Conservation (phyloP, 2,329 filamentous ascomycete species). For the Gliomastix tumulicola region DNA sequence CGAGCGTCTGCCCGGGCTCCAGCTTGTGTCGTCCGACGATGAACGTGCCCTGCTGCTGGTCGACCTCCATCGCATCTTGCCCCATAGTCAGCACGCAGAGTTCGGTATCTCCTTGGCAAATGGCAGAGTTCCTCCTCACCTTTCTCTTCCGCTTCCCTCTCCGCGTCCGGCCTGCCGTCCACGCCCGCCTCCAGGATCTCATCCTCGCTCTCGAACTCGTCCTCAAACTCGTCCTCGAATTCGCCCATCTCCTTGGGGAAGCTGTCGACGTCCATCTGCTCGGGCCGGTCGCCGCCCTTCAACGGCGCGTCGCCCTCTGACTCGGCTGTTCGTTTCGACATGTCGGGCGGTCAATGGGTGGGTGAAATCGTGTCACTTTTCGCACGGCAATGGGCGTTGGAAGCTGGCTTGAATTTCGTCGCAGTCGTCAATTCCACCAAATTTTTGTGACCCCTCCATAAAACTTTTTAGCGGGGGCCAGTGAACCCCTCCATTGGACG, state of each 20-base stretch:
- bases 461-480: background rate
- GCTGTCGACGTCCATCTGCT: slow-evolving; percentile 60
- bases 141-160: slow-evolving; percentile 84
- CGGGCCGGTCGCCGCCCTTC: slow-evolving; percentile 55
- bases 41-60: slow-evolving; percentile 71
- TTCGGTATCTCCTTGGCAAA: slow-evolving; percentile 3
- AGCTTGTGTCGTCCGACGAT: slow-evolving; percentile 92
- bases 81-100: background rate
- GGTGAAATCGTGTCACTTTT: background rate
- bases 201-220: slow-evolving; percentile 82
- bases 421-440: no score
- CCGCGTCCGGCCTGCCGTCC: slow-evolving; percentile 84
- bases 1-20: slow-evolving; percentile 81
- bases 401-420: background rate
- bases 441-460: slow-evolving; percentile 5
- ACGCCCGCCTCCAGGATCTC: slow-evolving; percentile 93
- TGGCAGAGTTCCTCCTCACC: slow-evolving; percentile 28
- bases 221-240: slow-evolving; percentile 93
- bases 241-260: slow-evolving; percentile 60
- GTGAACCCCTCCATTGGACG: no score
- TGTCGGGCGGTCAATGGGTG: slow-evolving; percentile 21
- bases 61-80: slow-evolving; percentile 84
- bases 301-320: slow-evolving; percentile 39
- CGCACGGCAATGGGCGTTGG: background rate
- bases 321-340: slow-evolving; percentile 57